Conservation (phyloP, 2,329 filamentous ascomycete species). For the Geoglossum cookeanum region DNA sequence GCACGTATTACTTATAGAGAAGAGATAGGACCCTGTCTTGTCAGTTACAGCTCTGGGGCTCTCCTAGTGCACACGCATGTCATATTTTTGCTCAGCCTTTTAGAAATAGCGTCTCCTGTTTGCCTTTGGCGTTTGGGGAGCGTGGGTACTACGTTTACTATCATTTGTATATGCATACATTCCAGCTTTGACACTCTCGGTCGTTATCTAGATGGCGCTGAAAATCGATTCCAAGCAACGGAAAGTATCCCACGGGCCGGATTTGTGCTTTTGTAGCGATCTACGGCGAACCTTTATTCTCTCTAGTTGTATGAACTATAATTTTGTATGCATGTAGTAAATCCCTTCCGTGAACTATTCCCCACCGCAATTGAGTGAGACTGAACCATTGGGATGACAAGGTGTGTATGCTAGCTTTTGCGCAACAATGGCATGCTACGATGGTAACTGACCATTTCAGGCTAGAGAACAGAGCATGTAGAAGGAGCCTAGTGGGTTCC, state of each 20-base stretch:
- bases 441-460: too few species aligned
- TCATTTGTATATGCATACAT: not conserved
- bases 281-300: too few species aligned
- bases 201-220: not conserved
- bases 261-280: too few species aligned
- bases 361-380: too few species aligned
- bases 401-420: too few species aligned
- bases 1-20: constrained; percentile 86
- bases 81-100: not conserved
- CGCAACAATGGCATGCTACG: too few species aligned
- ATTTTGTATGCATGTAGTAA: too few species aligned
- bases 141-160: not conserved
- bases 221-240: not conserved
- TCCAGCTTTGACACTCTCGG: not conserved
- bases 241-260: not conserved
- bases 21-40: constrained; percentile 24
- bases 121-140: not conserved
- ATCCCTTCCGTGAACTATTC: too few species aligned
- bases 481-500: not conserved
- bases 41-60: not conserved
- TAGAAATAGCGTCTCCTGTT: not conserved
- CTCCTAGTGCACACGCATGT: not conserved
- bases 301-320: too few species aligned
- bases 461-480: too few species aligned
- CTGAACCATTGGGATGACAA: too few species aligned